phyloP scores from a whole-genome alignment of 495 filamentous ascomycete genomes.

The Schizothecium vesticola region DNA sequence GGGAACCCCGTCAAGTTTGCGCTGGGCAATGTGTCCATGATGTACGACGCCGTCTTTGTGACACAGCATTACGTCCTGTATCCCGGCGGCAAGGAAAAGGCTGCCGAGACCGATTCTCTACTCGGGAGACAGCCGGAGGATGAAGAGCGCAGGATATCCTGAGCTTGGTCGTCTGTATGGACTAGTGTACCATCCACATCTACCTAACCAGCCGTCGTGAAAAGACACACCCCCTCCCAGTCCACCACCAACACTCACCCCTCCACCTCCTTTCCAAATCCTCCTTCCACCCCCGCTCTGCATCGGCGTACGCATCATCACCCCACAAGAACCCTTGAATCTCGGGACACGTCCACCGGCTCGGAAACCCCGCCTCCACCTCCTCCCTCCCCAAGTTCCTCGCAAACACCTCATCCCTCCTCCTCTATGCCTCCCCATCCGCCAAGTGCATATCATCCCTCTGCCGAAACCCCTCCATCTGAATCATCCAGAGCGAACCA shows the following conservation, averaged over 20 bases:
- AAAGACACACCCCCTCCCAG: too few species aligned
- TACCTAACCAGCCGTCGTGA: too few species aligned
- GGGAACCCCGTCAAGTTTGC: constrained; percentile 91
- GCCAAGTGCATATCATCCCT: constrained; percentile 55
- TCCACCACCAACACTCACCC: background rate
- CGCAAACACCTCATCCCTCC: constrained; percentile 46
- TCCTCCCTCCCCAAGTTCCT: constrained; percentile 34
- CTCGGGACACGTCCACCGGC: constrained; percentile 56
- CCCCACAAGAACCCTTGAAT: constrained; percentile 57
- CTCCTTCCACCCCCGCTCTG: constrained; percentile 43
- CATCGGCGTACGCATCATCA: constrained; percentile 56
- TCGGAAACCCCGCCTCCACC: constrained; percentile 49
- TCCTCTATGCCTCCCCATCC: constrained; percentile 51
- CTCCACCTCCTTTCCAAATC: constrained; percentile 26
- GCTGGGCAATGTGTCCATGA: constrained; percentile 72
- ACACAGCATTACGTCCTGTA: constrained; percentile 84
- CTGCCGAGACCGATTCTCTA: constrained; percentile 32
- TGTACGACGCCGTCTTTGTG: constrained; percentile 85
- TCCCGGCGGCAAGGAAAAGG: constrained; percentile 27
- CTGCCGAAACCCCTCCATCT: constrained; percentile 47
- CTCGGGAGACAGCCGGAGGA: constrained; percentile 25
- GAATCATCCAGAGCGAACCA: too few species aligned
- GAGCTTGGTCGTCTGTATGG: background rate
- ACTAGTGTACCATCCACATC: background rate
- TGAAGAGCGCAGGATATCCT: constrained; percentile 16